Conservation (phyloP, 108 stramenopile genomes). For the Skeletonema potamos region DNA sequence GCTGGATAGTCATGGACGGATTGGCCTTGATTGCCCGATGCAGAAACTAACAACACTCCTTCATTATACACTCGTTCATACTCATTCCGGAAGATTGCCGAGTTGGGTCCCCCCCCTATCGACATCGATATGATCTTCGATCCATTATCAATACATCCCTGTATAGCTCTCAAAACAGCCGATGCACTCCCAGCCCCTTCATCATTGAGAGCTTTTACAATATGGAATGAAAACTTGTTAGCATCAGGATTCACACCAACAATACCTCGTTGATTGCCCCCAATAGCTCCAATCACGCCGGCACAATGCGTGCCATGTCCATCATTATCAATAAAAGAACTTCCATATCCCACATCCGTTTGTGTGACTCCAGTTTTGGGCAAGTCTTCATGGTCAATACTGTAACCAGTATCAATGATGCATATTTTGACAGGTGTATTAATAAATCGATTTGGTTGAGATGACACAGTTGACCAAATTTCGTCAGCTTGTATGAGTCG, state of each 20-base stretch:
- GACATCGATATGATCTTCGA: slow-evolving; percentile 49
- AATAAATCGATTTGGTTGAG: slow-evolving; percentile 8
- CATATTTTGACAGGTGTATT: slow-evolving; percentile 43
- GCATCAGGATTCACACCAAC: slow-evolving; percentile 53
- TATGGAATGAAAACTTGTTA: slow-evolving; percentile 43
- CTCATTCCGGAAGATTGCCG: slow-evolving; percentile 11
- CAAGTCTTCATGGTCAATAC: slow-evolving; percentile 40
- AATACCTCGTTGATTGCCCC: slow-evolving; percentile 53
- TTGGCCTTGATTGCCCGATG: slow-evolving; percentile 52
- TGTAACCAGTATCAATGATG: slow-evolving; percentile 54
- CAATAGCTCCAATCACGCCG: slow-evolving; percentile 61
- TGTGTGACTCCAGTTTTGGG: slow-evolving; percentile 22
- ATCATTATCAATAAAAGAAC: slow-evolving; percentile 25
- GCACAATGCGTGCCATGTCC: slow-evolving; percentile 68
- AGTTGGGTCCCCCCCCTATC: slow-evolving; percentile 36
- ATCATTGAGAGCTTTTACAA: slow-evolving; percentile 36
- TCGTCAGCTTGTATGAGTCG: slow-evolving; percentile 20
- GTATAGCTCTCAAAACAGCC: slow-evolving; percentile 23
- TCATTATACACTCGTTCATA: slow-evolving; percentile 39
- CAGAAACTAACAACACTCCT: slow-evolving; percentile 45
- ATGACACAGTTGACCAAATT: slow-evolving; percentile 7
- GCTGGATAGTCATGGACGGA: slow-evolving; percentile 43
- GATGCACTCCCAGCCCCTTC: slow-evolving; percentile 36
- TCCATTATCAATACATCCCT: slow-evolving; percentile 45
- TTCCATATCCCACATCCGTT: slow-evolving; percentile 27